Percentiles rank a stretch among this genome's conserved stretches.
These are phyloP conservation scores for Xanthoparmelia taractica DNA, from an alignment of 495 filamentous ascomycete species.

Conservation along the genomic window DNA sequence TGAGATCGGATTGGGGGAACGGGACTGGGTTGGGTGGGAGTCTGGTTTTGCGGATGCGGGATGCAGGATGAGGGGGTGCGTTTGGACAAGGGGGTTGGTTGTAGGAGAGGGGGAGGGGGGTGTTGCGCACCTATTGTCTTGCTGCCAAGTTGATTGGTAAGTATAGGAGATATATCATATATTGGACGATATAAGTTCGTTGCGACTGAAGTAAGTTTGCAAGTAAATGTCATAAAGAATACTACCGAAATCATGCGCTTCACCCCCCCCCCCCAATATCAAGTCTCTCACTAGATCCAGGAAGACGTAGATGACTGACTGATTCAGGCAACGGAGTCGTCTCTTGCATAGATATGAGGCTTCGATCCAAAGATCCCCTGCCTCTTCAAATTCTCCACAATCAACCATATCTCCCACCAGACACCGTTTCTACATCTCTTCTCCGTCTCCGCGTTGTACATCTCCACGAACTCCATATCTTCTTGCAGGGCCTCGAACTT, in stretches of 20 bases:
- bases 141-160: too few species aligned
- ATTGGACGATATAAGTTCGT: too few species aligned
- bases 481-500: neutral
- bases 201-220: too few species aligned
- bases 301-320: neutral
- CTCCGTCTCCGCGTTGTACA: constrained; percentile 9
- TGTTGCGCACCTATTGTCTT: too few species aligned
- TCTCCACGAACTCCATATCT: constrained; percentile 4
- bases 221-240: too few species aligned
- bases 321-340: neutral
- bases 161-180: too few species aligned
- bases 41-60: too few species aligned
- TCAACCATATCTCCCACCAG: constrained; percentile 14
- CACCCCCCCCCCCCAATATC: neutral
- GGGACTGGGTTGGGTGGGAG: too few species aligned
- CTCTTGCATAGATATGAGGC: neutral
- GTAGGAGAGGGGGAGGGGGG: too few species aligned
- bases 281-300: neutral
- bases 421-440: constrained; percentile 11
- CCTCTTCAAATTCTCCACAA: constrained; percentile 9
- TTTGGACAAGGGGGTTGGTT: too few species aligned
- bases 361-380: constrained; percentile 1
- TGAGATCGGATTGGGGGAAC: too few species aligned
- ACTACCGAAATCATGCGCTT: neutral
- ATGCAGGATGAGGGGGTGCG: too few species aligned